Percentiles rank a stretch among this genome's conserved stretches.
phyloP scores from a whole-genome alignment of 2,329 filamentous ascomycete genomes.

The Trichophyton benhamiae region DNA sequence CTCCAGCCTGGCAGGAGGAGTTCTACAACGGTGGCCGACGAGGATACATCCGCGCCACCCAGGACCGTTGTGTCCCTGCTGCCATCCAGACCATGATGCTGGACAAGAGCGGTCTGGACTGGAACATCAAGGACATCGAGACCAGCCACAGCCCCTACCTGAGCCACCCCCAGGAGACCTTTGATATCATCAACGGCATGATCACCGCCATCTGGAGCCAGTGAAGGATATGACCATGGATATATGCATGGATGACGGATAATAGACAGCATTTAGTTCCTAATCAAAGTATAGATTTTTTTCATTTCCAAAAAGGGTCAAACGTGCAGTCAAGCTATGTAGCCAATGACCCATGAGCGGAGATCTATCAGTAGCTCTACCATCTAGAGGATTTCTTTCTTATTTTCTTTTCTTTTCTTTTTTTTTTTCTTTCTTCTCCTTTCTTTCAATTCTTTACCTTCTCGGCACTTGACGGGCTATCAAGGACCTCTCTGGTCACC shows the following conservation, averaged over 20 bases:
- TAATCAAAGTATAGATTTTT: background rate
- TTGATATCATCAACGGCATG: constrained; percentile 3
- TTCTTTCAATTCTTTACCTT: background rate
- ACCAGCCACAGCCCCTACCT: constrained; percentile 10
- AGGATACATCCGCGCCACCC: constrained; percentile 3
- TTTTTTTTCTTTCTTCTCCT: background rate
- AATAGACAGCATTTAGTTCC: background rate
- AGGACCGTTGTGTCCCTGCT: constrained; percentile 4
- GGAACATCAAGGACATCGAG: constrained; percentile 4
- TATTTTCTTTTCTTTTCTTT: background rate
- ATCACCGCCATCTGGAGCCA: background rate
- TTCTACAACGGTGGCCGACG: constrained; percentile 7
- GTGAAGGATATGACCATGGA: background rate
- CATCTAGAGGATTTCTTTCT: too few relatives aligned
- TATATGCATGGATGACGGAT: background rate
- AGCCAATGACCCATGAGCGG: too few relatives aligned
- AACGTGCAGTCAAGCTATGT: too few relatives aligned
- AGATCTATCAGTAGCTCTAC: too few relatives aligned
- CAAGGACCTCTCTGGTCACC: constrained; percentile 44
- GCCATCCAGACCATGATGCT: constrained; percentile 6
- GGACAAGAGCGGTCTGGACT: constrained; percentile 6
- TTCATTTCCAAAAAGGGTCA: too few relatives aligned
- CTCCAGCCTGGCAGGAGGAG: constrained; percentile 6
- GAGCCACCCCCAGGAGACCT: constrained; percentile 7
- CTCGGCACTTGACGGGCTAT: background rate